phyloP scores from a whole-genome alignment of 805 yeast genomes.

The Cyberlindnera maclurae region DNA sequence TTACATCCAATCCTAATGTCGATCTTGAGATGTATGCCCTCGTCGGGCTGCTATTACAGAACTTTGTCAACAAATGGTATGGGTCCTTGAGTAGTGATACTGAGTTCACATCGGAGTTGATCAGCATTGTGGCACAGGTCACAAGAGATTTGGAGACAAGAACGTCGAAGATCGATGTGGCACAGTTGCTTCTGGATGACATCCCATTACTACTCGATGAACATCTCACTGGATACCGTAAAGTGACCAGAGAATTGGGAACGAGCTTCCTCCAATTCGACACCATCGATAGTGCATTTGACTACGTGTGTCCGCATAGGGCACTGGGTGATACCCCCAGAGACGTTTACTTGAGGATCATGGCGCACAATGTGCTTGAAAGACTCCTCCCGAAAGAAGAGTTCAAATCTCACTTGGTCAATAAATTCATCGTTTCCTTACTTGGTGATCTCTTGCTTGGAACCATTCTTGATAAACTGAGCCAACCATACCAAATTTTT shows the following conservation, averaged over 20 bases:
- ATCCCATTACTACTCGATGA: conserved; percentile 33
- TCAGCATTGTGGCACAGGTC: conserved; percentile 32
- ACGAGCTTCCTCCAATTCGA: conserved; percentile 27
- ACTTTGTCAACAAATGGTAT: conserved; percentile 44
- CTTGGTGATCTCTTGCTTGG: conserved; percentile 36
- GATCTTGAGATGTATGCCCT: conserved; percentile 41
- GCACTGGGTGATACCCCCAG: conserved; percentile 27
- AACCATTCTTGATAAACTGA: conserved; percentile 35
- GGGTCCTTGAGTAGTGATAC: conserved; percentile 32
- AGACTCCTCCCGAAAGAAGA: conserved; percentile 36
- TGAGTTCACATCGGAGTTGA: conserved; percentile 35
- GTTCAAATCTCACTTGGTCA: conserved; percentile 31
- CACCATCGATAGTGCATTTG: conserved; percentile 28
- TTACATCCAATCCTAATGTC: conserved; percentile 32
- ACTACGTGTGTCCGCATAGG: conserved; percentile 27
- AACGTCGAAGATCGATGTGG: conserved; percentile 26
- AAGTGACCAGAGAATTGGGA: conserved; percentile 22
- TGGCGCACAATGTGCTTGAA: conserved; percentile 30
- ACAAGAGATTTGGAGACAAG: conserved; percentile 32
- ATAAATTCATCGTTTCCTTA: conserved; percentile 32
- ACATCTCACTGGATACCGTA: conserved; percentile 28
- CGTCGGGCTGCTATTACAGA: conserved; percentile 37
- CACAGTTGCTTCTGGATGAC: conserved; percentile 36
- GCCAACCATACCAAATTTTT: conserved; percentile 48
- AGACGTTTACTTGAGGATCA: conserved; percentile 27